A percentile compares a stretch with the other conserved stretches of the same genome.
Evolutionary conservation across 2,329 filamentous ascomycete species (phyloP).

Genomic region (Pyrenochaeta sp.): DNA sequence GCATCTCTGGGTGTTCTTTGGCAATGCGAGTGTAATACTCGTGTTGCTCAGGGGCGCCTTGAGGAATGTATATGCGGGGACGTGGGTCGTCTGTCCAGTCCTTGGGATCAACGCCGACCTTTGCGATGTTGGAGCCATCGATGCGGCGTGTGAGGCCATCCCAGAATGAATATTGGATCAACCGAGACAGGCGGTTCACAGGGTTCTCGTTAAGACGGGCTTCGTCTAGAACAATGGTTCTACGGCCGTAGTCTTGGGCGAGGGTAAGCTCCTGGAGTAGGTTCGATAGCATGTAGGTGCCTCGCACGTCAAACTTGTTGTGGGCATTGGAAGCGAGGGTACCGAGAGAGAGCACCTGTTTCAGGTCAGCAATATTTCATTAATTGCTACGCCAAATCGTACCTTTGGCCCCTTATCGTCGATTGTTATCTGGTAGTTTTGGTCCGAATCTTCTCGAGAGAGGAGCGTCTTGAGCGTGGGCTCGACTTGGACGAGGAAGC

Average conservation of each 20-base stretch:
- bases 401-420: conserved; percentile 95
- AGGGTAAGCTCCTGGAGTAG: conserved; percentile 93
- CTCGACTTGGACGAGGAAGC: conserved; percentile 88
- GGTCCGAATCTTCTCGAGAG: conserved; percentile 89
- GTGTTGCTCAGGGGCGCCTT: conserved; percentile 83
- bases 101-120: conserved; percentile 89
- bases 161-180: conserved; percentile 94
- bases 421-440: conserved; percentile 96
- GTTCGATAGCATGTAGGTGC: conserved; percentile 97
- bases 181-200: conserved; percentile 82
- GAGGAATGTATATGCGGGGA: conserved; percentile 90
- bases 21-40: conserved; percentile 89
- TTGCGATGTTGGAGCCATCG: conserved; percentile 85
- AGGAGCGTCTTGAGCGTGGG: conserved; percentile 80
- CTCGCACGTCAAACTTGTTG: conserved; percentile 88
- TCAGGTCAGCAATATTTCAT: conserved; percentile 30
- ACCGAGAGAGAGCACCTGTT: conserved; percentile 78
- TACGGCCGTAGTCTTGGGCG: conserved; percentile 88
- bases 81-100: conserved; percentile 92
- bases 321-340: conserved; percentile 86
- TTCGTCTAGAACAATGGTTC: conserved; percentile 90
- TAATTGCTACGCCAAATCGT: conserved; percentile 19
- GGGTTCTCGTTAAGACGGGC: conserved; percentile 94
- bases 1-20: conserved; percentile 78
- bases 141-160: conserved; percentile 87